Conservation (phyloP, 169 alveolate species). For the Plasmodium ovale region DNA sequence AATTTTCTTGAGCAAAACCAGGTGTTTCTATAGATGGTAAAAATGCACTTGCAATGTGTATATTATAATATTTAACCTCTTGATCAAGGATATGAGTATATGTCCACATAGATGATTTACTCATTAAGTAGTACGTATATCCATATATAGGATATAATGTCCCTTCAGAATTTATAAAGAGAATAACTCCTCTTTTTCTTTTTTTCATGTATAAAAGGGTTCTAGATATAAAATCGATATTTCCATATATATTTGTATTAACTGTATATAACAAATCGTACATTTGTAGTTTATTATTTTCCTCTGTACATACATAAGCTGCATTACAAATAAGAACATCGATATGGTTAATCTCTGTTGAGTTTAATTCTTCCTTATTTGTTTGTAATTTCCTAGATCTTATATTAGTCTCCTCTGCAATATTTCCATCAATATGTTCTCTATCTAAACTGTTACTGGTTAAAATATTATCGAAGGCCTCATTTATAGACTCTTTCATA, state of each 20-base stretch:
- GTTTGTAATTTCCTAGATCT: background rate
- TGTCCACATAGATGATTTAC: conserved; percentile 64
- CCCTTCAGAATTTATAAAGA: conserved; percentile 64
- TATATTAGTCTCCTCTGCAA: background rate
- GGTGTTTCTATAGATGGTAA: conserved; percentile 70
- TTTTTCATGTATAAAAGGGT: conserved; percentile 26
- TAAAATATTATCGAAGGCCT: conserved; percentile 42
- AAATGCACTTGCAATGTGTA: conserved; percentile 56
- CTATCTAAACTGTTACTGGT: conserved; percentile 31
- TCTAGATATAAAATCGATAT: conserved; percentile 49
- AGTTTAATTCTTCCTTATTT: background rate
- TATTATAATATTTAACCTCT: conserved; percentile 46
- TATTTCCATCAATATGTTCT: conserved; percentile 8
- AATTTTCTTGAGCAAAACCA: conserved; percentile 50
- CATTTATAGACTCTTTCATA: conserved; percentile 38
- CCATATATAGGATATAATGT: conserved; percentile 71
- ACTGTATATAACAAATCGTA: conserved; percentile 56
- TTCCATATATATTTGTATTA: conserved; percentile 51
- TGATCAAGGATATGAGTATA: conserved; percentile 61
- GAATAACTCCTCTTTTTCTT: conserved; percentile 38
- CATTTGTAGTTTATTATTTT: conserved; percentile 31
- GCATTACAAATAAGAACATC: conserved; percentile 74
- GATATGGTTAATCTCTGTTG: conserved; percentile 1
- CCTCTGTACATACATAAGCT: conserved; percentile 61
- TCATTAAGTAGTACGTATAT: conserved; percentile 54